These are phyloP conservation scores for Aspergillus sp. DNA, from an alignment of 2,329 filamentous ascomycete genomes.

Conservation along the genomic window DNA sequence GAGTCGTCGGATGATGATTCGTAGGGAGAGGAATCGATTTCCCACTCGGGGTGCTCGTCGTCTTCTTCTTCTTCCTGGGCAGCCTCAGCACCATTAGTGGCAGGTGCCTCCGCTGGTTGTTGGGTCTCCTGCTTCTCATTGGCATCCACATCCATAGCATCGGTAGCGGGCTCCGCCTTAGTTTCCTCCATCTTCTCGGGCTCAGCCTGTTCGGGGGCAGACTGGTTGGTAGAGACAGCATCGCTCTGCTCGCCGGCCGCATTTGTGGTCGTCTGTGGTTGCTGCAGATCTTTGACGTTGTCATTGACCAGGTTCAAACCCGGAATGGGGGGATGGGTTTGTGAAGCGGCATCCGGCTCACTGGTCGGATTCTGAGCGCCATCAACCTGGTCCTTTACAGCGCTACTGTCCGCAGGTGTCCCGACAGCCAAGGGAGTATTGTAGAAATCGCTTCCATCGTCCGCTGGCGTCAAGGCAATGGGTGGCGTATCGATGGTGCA, in stretches of 20 bases:
- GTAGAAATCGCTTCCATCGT: conserved; percentile 47
- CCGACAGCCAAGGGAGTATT: conserved; percentile 38
- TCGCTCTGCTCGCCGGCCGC: not conserved
- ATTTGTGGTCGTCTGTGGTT: conserved; percentile 8
- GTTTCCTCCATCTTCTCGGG: conserved; percentile 3
- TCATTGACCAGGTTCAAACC: conserved; percentile 39
- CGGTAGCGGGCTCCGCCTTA: conserved; percentile 14
- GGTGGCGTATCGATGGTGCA: conserved; percentile 33
- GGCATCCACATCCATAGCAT: conserved; percentile 33
- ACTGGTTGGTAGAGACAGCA: not conserved
- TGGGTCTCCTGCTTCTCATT: conserved; percentile 10
- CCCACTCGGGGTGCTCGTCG: conserved; percentile 73
- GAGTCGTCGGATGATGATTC: conserved; percentile 63
- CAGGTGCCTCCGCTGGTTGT: conserved; percentile 4
- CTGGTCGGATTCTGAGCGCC: conserved; percentile 8
- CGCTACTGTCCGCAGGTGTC: conserved; percentile 27
- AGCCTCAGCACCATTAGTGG: conserved; percentile 10
- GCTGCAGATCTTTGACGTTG: conserved; percentile 12
- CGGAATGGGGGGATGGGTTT: conserved; percentile 34
- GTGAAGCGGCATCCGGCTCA: conserved; percentile 18
- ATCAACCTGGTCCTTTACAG: conserved; percentile 6
- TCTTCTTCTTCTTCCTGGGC: conserved; percentile 41
- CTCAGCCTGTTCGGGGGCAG: not conserved
- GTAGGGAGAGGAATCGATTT: conserved; percentile 75
- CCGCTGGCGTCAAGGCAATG: conserved; percentile 32